Percentiles rank a stretch among this genome's conserved stretches.
These are phyloP conservation scores for Coemansia sp. DNA, from an alignment of 192 early-diverging fungal genomes.

Conservation along the genomic window DNA sequence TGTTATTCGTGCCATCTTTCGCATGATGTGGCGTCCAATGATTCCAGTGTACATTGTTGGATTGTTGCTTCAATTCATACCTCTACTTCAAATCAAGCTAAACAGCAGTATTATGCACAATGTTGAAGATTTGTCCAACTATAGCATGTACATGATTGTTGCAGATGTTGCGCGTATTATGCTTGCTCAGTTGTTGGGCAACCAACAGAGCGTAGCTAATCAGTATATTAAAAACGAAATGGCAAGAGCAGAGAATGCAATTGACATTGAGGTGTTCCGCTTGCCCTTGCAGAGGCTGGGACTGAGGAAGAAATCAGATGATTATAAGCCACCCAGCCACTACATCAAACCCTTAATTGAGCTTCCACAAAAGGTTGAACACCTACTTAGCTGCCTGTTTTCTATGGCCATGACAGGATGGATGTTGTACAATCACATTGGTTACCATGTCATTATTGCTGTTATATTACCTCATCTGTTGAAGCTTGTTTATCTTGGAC, in stretches of 20 bases:
- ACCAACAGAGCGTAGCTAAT: not conserved
- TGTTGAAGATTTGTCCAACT: slow-evolving; percentile 12
- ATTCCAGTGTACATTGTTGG: slow-evolving; percentile 23
- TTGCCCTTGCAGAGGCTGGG: slow-evolving; percentile 14
- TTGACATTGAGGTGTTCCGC: slow-evolving; percentile 16
- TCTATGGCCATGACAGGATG: no score
- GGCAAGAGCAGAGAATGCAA: not conserved
- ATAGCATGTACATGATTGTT: not conserved
- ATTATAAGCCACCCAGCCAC: not conserved
- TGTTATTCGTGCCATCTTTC: slow-evolving; percentile 27
- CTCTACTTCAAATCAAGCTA: not conserved
- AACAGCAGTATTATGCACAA: slow-evolving; percentile 18
- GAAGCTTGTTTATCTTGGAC: not conserved
- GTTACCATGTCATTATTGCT: slow-evolving; percentile 1
- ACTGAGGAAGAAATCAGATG: not conserved
- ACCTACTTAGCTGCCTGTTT: no score
- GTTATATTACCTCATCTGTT: not conserved
- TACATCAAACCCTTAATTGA: not conserved
- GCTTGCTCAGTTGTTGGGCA: not conserved
- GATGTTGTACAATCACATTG: no score
- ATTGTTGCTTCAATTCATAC: not conserved
- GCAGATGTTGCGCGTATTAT: no score
- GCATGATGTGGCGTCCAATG: slow-evolving; percentile 32
- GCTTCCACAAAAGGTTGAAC: not conserved
- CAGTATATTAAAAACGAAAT: not conserved